These are phyloP conservation scores for Lophiotrema nucula DNA, from an alignment of 495 filamentous ascomycete genomes.

Conservation along the genomic window DNA sequence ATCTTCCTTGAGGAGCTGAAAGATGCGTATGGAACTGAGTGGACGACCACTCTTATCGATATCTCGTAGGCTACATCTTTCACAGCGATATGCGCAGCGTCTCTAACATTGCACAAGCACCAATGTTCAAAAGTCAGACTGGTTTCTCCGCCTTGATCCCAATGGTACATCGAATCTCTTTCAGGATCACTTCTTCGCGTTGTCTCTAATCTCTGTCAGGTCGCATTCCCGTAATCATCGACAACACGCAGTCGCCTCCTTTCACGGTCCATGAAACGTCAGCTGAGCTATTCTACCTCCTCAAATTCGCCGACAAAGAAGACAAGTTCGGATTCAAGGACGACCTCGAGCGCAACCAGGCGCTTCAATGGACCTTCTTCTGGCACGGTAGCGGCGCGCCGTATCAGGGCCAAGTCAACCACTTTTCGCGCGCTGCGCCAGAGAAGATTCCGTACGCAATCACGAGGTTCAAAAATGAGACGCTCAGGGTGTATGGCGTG, in stretches of 20 bases:
- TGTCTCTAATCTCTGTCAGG: constrained; percentile 25
- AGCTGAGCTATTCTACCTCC: constrained; percentile 53
- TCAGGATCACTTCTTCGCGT: not conserved
- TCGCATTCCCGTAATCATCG: constrained; percentile 53
- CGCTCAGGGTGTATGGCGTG: constrained; percentile 52
- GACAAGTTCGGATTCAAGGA: constrained; percentile 48
- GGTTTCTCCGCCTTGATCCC: constrained; percentile 55
- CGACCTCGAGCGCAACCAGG: constrained; percentile 45
- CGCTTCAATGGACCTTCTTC: constrained; percentile 51
- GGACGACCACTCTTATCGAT: constrained; percentile 53
- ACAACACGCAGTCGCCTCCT: constrained; percentile 51
- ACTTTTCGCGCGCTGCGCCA: constrained; percentile 43
- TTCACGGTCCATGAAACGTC: constrained; percentile 54
- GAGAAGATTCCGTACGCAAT: constrained; percentile 54
- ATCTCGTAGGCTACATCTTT: no score
- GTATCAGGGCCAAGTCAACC: constrained; percentile 44
- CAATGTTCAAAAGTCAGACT: constrained; percentile 60
- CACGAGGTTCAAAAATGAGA: constrained; percentile 54
- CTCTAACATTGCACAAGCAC: no score
- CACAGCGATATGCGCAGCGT: no score
- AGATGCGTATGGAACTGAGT: constrained; percentile 52
- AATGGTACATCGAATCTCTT: constrained; percentile 34
- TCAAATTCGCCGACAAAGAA: constrained; percentile 53
- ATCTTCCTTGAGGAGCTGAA: constrained; percentile 41
- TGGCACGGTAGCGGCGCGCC: constrained; percentile 52